Percentiles rank a stretch among this genome's conserved stretches.
Conservation (phyloP, 305 asterid genomes). For the Fraxinus sp. region DNA sequence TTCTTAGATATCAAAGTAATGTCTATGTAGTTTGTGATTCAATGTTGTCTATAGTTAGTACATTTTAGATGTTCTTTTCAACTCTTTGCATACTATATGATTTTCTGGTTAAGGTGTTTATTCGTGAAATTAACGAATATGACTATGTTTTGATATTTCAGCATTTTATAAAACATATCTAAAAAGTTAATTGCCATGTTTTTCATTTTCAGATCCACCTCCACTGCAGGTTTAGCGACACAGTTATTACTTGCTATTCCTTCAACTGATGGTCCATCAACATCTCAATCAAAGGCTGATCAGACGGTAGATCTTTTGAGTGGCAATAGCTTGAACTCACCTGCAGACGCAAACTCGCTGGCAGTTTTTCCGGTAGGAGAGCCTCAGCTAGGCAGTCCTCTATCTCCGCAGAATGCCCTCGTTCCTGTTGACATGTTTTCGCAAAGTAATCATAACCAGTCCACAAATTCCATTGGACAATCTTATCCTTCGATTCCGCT, state of each 20-base stretch:
- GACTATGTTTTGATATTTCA: background rate
- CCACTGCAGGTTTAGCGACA: constrained; percentile 53
- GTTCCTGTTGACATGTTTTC: constrained; percentile 89
- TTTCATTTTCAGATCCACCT: constrained; percentile 53
- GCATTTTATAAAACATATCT: background rate
- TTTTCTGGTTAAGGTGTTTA: background rate
- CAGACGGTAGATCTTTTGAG: constrained; percentile 86
- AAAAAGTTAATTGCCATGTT: background rate
- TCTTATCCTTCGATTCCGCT: constrained; percentile 51
- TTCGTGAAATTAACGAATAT: constrained; percentile 3
- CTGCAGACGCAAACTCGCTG: constrained; percentile 28
- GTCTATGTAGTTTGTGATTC: background rate
- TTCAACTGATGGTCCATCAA: constrained; percentile 43
- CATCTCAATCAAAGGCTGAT: constrained; percentile 51
- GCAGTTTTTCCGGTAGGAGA: constrained; percentile 82
- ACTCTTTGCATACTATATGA: background rate
- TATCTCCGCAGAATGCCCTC: constrained; percentile 77
- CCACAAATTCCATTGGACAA: constrained; percentile 50
- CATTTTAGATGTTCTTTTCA: constrained; percentile 11
- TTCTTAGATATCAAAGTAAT: background rate
- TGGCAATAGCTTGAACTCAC: constrained; percentile 66
- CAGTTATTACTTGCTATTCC: constrained; percentile 60
- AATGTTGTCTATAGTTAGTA: background rate
- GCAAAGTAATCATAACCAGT: constrained; percentile 40
- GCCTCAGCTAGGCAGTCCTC: constrained; percentile 65